Base-by-base conservation (phyloP, 805 yeast genomes). In the Dipodascopsis uninucleata region DNA sequence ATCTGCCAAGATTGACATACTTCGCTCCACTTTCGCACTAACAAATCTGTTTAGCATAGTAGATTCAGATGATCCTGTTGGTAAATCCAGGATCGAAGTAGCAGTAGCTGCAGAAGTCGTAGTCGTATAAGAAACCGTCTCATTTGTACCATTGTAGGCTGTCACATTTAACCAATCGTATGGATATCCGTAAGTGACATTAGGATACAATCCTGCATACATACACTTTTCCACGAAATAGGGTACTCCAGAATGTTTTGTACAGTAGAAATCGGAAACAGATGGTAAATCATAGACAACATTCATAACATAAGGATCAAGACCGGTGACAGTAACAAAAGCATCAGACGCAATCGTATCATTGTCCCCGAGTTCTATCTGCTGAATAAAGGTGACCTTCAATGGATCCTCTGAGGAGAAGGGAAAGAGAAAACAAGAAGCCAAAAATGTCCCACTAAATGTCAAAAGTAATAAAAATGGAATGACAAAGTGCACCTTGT, bases 361-460 rank as follows among this genome's bases (percentile, higher is more conserved):
- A n/a, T n/a, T n/a, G n/a, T n/a, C n/a, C n/a, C n/a, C n/a, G 45
- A 81, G 62, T 52, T 83, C 75, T 41, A 82, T 69, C 1, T 68
- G 65, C 63, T 88, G 89, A 28, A 79, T 65, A 57, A 83, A 82
- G 52, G 89, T 70, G 45, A 85, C 67, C 61, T 86, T 88, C 62
- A 86, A 61, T 3, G 96, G 96, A 26, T 75, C 69, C 4, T 64
- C 57, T 21, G 70, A 67, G 24, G 80, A 75, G 61, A 82, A 85
- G n/a, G 96, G 84, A 2, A 64, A 61, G 12, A 68, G 61, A 17
- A 69, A 35, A 10, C 36, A n/a, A 3, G 55, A 50, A 5, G 55
- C 54, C 8, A 49, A 28, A 29, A 45, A 55, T 1, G 56, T 44
- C 8, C 58, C 52, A 25, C 42, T 49, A 41, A 58, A 55, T 17